Percentiles rank a stretch among this genome's conserved stretches.
Evolutionary conservation across 257 asterid species (phyloP).

Genomic region (Plantago major): DNA sequence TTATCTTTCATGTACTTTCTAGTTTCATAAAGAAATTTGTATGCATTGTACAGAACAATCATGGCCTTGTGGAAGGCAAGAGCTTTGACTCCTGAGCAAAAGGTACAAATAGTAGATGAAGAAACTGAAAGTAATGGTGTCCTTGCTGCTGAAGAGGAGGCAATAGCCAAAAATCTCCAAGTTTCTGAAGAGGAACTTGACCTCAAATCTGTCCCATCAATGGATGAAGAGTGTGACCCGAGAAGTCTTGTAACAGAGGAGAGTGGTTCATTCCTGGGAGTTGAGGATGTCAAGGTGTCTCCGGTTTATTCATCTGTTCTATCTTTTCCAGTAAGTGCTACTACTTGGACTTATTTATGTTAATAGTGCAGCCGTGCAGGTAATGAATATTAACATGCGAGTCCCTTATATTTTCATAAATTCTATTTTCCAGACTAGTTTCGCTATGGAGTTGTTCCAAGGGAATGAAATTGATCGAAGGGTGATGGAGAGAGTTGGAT

Average conservation of each 20-base stretch:
- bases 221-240: constrained; percentile 67
- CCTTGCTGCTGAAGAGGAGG: constrained; percentile 65
- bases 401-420: background rate
- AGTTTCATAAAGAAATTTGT: constrained; percentile 10
- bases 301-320: constrained; percentile 64
- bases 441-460: constrained; percentile 86
- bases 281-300: constrained; percentile 74
- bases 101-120: constrained; percentile 79
- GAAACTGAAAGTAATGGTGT: constrained; percentile 58
- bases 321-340: constrained; percentile 76
- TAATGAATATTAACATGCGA: background rate
- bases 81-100: constrained; percentile 93
- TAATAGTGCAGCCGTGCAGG: background rate
- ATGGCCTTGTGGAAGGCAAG: constrained; percentile 95
- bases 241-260: constrained; percentile 64
- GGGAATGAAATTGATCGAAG: constrained; percentile 77
- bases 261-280: constrained; percentile 59
- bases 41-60: constrained; percentile 59
- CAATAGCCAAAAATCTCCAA: constrained; percentile 42
- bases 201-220: constrained; percentile 33
- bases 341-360: background rate
- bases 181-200: constrained; percentile 54
- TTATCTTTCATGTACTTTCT: background rate
- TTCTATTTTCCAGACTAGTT: constrained; percentile 48
- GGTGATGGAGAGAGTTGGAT: constrained; percentile 92